These are phyloP conservation scores for Cicer arietinum DNA, from an alignment of 306 rosid genomes.

Conservation along the genomic window DNA sequence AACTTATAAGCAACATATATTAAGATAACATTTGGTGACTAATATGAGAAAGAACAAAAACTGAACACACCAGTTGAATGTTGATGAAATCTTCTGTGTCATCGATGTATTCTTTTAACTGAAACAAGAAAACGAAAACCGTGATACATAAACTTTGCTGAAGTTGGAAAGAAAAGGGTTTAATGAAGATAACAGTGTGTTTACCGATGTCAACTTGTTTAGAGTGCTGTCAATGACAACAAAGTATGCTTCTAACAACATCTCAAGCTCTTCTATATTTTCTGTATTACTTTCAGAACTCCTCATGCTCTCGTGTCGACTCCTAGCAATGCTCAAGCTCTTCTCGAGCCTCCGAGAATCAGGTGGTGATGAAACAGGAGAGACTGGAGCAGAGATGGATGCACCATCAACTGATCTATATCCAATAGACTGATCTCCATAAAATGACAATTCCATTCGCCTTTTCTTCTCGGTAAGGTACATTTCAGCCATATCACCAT, in stretches of 20 bases:
- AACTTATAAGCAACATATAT: constrained; percentile 1
- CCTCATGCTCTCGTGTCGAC: constrained; percentile 90
- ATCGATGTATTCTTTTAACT: constrained; percentile 98
- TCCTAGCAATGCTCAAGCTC: constrained; percentile 89
- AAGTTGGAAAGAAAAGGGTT: constrained; percentile 29
- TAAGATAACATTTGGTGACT: constrained; percentile 19
- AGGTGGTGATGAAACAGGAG: constrained; percentile 97
- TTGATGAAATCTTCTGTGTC: constrained; percentile 99
- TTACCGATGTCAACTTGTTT: constrained; percentile 93
- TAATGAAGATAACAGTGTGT: constrained; percentile 31
- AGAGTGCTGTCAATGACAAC: constrained; percentile 97
- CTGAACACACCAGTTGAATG: constrained; percentile 80
- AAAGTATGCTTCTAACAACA: constrained; percentile 98
- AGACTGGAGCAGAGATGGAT: constrained; percentile 93
- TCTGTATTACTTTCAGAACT: constrained; percentile 83
- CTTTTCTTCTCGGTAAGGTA: constrained; percentile 96
- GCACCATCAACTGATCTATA: constrained; percentile 77
- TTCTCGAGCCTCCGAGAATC: constrained; percentile 86
- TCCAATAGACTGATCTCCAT: constrained; percentile 86
- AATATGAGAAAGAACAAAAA: constrained; percentile 23
- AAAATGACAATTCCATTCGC: constrained; percentile 79
- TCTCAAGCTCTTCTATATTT: constrained; percentile 97
- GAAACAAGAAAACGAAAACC: constrained; percentile 50
- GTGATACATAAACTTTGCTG: constrained; percentile 34
- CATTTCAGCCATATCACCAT: constrained; percentile 99